Evolutionary conservation across 2,329 filamentous ascomycete species (phyloP).

Genomic region (Pestalotiopsis sp.): DNA sequence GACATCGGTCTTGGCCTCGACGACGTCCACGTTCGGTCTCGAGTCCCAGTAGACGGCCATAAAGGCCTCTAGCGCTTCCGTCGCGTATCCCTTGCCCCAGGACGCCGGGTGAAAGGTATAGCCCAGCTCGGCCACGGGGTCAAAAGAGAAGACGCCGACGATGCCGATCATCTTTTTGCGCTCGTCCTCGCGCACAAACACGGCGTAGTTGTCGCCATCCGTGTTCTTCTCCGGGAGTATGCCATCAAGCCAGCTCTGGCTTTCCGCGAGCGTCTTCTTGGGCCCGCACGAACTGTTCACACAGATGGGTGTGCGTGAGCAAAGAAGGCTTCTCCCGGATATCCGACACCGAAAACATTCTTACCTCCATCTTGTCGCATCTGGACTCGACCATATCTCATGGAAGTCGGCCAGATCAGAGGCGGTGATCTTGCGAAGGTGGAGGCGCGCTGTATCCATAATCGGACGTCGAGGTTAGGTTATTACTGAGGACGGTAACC

Average conservation of each 20-base stretch:
- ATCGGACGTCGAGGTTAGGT: not conserved
- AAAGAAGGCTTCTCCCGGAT: not conserved
- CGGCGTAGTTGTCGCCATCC: not conserved
- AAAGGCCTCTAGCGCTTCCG: not conserved
- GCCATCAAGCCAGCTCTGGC: not conserved
- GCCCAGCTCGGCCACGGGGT: not conserved
- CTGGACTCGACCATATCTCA: not conserved
- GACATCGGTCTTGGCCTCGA: slow-evolving; percentile 2
- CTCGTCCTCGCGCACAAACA: not conserved
- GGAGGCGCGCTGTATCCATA: slow-evolving; percentile 4
- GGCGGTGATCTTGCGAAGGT: slow-evolving; percentile 2
- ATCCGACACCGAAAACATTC: not conserved
- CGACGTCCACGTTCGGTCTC: not conserved
- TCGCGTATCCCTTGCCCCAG: not conserved
- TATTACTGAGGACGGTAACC: too few relatives aligned
- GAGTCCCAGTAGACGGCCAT: not conserved
- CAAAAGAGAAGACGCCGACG: not conserved
- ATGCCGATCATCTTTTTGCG: not conserved
- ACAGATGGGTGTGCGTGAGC: not conserved
- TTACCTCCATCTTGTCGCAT: not conserved
- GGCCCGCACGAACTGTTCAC: not conserved
- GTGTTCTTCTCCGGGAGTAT: not conserved
- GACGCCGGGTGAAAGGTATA: not conserved
- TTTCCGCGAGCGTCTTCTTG: slow-evolving; percentile 2
- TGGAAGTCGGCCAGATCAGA: not conserved